phyloP scores from a whole-genome alignment of 495 filamentous ascomycete genomes.

The Copromyces sp. region DNA sequence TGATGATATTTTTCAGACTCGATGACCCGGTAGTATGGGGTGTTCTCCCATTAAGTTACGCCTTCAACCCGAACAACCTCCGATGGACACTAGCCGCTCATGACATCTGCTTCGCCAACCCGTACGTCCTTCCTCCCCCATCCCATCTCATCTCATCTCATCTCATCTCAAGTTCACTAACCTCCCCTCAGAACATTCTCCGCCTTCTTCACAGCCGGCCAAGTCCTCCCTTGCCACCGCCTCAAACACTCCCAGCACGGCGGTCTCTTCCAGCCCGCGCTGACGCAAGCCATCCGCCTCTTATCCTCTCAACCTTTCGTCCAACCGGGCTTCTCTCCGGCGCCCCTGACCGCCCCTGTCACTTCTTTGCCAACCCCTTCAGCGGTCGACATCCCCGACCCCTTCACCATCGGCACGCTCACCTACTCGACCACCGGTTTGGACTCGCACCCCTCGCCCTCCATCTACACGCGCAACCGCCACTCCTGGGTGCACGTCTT shows the following conservation, averaged over 20 bases:
- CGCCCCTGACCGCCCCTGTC: neutral
- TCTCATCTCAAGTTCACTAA: neutral
- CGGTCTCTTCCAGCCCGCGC: slow-evolving; percentile 79
- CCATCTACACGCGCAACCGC: slow-evolving; percentile 39
- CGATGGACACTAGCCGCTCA: slow-evolving; percentile 84
- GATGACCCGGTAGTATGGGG: slow-evolving; percentile 96
- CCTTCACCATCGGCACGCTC: slow-evolving; percentile 44
- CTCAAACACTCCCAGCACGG: slow-evolving; percentile 58
- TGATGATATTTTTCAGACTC: slow-evolving; percentile 42
- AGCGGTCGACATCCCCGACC: slow-evolving; percentile 41
- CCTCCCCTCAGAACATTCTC: slow-evolving; percentile 36
- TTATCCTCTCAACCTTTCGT: slow-evolving; percentile 54
- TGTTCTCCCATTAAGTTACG: slow-evolving; percentile 60
- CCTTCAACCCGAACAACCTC: slow-evolving; percentile 59
- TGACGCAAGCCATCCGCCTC: slow-evolving; percentile 77
- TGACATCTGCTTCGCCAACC: slow-evolving; percentile 81
- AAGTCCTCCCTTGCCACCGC: slow-evolving; percentile 84
- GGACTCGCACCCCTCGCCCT: slow-evolving; percentile 49
- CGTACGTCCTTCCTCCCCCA: slow-evolving; percentile 28
- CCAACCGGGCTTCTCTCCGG: slow-evolving; percentile 22
- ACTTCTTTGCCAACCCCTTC: slow-evolving; percentile 23
- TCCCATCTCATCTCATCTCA: neutral
- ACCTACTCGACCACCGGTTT: slow-evolving; percentile 55
- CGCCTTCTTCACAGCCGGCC: slow-evolving; percentile 73
- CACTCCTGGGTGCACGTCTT: slow-evolving; percentile 89